Percentiles rank a stretch among this genome's conserved stretches.
Conservation (phyloP, 371 early-diverging fungal species). For the Syncephalastrum monosporum region DNA sequence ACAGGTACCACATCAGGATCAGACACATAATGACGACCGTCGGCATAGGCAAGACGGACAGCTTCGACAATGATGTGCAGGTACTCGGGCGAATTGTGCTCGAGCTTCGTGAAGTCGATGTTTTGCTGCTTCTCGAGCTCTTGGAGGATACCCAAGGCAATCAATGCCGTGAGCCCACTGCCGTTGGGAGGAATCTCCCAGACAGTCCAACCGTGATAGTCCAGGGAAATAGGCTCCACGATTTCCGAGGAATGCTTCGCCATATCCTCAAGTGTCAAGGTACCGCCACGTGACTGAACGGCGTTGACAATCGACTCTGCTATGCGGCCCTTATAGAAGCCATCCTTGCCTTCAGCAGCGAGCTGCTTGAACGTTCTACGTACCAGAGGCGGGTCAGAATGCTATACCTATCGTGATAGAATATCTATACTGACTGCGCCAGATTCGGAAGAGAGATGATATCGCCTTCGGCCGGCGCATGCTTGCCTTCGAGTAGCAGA, state of each 20-base stretch:
- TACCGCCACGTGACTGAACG: conserved; percentile 65
- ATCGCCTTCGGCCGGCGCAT: conserved; percentile 67
- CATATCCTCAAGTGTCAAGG: conserved; percentile 74
- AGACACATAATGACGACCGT: conserved; percentile 63
- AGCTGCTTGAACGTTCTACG: conserved; percentile 60
- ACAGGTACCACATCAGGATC: conserved; percentile 64
- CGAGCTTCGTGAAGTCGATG: conserved; percentile 39
- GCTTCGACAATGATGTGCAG: conserved; percentile 71
- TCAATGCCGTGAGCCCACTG: conserved; percentile 71
- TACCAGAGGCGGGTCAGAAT: not conserved
- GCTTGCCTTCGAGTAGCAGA: conserved; percentile 56
- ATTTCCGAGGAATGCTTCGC: conserved; percentile 55
- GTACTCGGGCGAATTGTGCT: conserved; percentile 62
- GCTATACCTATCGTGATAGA: not conserved
- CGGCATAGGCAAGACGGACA: conserved; percentile 76
- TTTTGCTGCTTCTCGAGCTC: conserved; percentile 46
- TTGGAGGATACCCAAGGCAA: conserved; percentile 74
- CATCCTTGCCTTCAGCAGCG: conserved; percentile 64
- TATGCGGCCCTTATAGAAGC: conserved; percentile 82
- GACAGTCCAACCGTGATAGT: conserved; percentile 64
- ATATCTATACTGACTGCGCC: conserved; percentile 48
- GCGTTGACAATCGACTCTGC: conserved; percentile 73
- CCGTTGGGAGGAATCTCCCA: conserved; percentile 84
- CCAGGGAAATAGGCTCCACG: conserved; percentile 65
- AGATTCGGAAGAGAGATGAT: conserved; percentile 60